Evolutionary conservation across 177 flowering plant genomes (phyloP), one percentile per base, ranked within the genome.

Genomic region (Tripterygium wilfordii): DNA sequence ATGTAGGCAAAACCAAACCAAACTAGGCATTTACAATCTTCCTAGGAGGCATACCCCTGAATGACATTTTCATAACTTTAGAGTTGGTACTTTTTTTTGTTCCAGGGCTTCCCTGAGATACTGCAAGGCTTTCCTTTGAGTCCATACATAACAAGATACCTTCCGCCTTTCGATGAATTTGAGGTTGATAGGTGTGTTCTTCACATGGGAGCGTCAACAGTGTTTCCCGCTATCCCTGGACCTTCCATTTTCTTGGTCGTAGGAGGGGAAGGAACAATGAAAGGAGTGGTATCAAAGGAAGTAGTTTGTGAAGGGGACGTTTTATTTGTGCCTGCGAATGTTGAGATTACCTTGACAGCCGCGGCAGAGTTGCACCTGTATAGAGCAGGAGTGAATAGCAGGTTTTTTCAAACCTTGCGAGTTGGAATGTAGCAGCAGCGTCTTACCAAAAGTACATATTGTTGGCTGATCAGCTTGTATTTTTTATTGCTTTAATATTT

Each of bases 111-210:
- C 32, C 99, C 97, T 1, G 83, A 87, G 48, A 79, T 94, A 29
- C 63, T 94, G 26, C 56, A 51, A 42, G 99, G 99, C 28, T 61
- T 68, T 50, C 53, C 72, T 13, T 8, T 81, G 25, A 72, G 72
- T 49, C 62, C 70, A 21, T 79, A 76, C 35, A 71, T 62, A 5
- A 83, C 48, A 31, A 81, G 73, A 61, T 92, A 89, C 64, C 55
- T 45, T 5, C 97, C 97, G 1, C 96, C 96, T 8, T 89, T 84
- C 24, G 88, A 92, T 42, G 99, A 92, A 57, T 92, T 92, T 61
- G 99, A 92, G 74, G 85, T 92, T 20, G 99, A 94, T 41, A 62
- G 49, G 1, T 94, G 88, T 49, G 29, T 47, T 48, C 80, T 94
- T 36, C 83, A 92, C 0, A 18, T 23, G 1, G 82, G 72, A 6